Base-by-base conservation (phyloP, 768 basidiomycete genomes). In the Inosperma sp. region DNA sequence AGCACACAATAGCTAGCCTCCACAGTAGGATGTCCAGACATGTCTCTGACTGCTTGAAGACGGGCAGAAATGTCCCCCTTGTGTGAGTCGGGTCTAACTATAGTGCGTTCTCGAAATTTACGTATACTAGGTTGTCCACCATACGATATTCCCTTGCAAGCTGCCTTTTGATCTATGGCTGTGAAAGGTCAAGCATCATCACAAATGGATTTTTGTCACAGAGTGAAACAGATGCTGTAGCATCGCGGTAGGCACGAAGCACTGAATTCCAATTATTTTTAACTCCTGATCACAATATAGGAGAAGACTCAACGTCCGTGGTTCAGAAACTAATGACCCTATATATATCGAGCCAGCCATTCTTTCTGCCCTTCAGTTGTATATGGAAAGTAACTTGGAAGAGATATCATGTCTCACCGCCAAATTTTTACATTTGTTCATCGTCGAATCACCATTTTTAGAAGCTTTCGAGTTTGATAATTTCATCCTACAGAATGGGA, bases 391-490 rank as follows among this genome's bases (percentile, higher is more conserved):
- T 14, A 69, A 73, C 27, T 60, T 69, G 14, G 77, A 80, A 12
- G 77, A 80, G 13, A 67, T 84, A 13, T 69, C 74, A 7, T 72
- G 73, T 54, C 62, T 84, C 16, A 65, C 77, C 9, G 80, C 81
- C 7, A 83, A 81, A 56, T 90, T 88, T 58, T 57, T 88, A 22
- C 69, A 78, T 55, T 66, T 75, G 12, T 83, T 88, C 57, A 63
- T 84, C 30, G 78, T 72, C 31, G 76, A 83, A 34, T 77, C 83
- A 2, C 74, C 80, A 1, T 74, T 80, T 33, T 61, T 89, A 48
- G 83, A 85, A 57, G 62, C 79, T 1, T 77, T 84, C 56, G 87
- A 87, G 65, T 72, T 84, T 2, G 85, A 87, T 58, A 85, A 86
- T 61, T 87, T 88, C 57, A 75, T 88, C 25, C 62, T 87, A 26